Base-by-base conservation (phyloP, 2,329 filamentous ascomycete genomes). In the Pezicula rhizophila region DNA sequence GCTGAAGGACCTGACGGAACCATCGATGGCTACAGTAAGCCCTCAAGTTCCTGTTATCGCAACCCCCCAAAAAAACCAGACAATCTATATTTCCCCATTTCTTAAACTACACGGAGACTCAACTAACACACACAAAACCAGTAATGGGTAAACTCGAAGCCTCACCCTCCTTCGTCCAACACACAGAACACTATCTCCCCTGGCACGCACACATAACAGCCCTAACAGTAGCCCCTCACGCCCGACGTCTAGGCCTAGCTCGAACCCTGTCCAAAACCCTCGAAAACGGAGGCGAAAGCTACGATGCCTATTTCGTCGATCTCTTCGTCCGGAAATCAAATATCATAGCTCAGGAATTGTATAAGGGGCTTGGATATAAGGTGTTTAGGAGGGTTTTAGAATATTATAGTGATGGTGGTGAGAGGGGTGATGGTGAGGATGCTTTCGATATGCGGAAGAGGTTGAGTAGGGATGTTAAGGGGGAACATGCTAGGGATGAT, bases 151-250 rank as follows among this genome's bases (percentile, higher is more conserved):
- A 99, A 73, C 80, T 95, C 52, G 92, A 97, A 73, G 84, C 89
- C 55, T 95, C 89, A 47, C 85, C 87, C 14, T 75, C 87, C 40
- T 82, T 83, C 46, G 80, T 87, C 66, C 77, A 81, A 51, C 82
- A 82, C 61, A 93, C 89, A 44, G 78, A 85, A 61, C 90, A 96
- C 71, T 95, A 95, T 71, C 85, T 96, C n/a, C 92, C 92, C n/a
- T 97, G 90, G 89, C 93, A 99, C 71, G 92, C 90, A 17, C 93
- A 99, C 70, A 95, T 99, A 64, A 99, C 93, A 4, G 93, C 92
- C 33, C 76, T 99, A 45, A 97, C 93, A 0, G 89, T 99, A 17
- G 85, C 92, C 0, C 93, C 93, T 0, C 82, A 85, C 49, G 89
- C 89, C 44, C 84, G 93, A 25, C 81, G 93, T 39, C 78, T 93